Evolutionary conservation across 768 basidiomycete species (phyloP), one percentile per base, ranked within the genome.

Genomic region (Strobilomyces confusus): DNA sequence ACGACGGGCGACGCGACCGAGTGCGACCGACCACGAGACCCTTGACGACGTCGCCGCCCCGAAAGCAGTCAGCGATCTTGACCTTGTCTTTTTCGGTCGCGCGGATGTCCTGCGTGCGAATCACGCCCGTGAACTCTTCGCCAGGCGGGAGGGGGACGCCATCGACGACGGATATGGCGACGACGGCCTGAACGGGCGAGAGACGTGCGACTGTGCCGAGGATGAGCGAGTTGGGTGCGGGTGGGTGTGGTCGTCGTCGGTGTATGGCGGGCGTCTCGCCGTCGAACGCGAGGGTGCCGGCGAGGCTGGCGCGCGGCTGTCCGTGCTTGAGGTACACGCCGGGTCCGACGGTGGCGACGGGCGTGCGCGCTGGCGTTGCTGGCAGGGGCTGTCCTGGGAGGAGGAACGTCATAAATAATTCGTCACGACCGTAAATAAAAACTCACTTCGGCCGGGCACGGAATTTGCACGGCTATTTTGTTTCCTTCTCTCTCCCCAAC

Each of bases 61-160:
- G 79, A 69, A 95, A 97, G 63, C 92, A 95, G 61, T 93, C 89
- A 30, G 85, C 83, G 55, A 95, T 89, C 72, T 89, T 92, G 54
- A 95, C 81, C 61, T 83, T 84, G 73, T 94, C 92, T 61, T 90
- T 93, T 64, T 94, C 92, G 2, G 92, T 94, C 13, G 89, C 87
- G 49, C 94, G 75, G 20, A 97, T 84, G 69, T 97, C 94, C 69
- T 95, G 92, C 6, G 79, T 76, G 32, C 94, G 84, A 58, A 97
- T 90, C 20, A 95, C 86, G 5, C 93, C 93, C 0, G 80, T 84
- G 61, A 94, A 95, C 61, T 95, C 93, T 67, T 95, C 92, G 26
- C 91, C 89, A 9, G 76, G 72, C 34, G 90, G 85, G 44, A 94
- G 75, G 2, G 92, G 90, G 14, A 88, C 75, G 15, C 88, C 92